Conservation (phyloP, 2,329 filamentous ascomycete species). For the Bipolaris victoriae region DNA sequence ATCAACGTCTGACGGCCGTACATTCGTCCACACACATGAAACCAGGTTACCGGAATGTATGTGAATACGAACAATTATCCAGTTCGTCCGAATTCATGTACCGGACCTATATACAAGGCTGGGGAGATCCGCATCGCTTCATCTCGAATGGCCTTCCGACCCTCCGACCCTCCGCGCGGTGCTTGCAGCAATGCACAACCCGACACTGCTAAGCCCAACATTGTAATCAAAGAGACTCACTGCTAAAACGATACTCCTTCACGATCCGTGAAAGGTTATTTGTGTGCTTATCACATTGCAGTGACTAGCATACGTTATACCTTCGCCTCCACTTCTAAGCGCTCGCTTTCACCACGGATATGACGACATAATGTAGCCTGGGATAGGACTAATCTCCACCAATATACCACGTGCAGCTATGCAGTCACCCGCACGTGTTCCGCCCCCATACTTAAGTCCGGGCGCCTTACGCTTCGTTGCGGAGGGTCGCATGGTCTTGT, state of each 20-base stretch:
- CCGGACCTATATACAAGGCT: neutral
- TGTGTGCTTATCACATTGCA: neutral
- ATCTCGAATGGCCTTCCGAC: neutral
- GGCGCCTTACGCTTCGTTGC: neutral
- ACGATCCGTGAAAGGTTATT: no score
- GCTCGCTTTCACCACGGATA: neutral
- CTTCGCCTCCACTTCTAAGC: no score
- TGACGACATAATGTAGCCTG: neutral
- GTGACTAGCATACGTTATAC: neutral
- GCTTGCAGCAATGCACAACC: no score
- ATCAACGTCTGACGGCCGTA: neutral
- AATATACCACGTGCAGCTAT: neutral
- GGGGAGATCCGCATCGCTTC: neutral
- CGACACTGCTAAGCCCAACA: neutral
- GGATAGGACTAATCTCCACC: neutral
- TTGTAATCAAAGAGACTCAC: neutral
- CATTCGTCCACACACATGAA: neutral
- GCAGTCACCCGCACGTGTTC: neutral
- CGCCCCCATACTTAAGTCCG: neutral
- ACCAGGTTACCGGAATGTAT: constrained; percentile 6
- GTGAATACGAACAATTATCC: neutral
- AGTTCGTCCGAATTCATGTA: no score
- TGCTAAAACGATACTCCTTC: no score
- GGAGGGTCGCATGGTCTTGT: constrained; percentile 5
- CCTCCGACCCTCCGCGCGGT: constrained; percentile 12